Evolutionary conservation across 768 basidiomycete species (phyloP).

Genomic region (Dictyophora rubrovolvata): DNA sequence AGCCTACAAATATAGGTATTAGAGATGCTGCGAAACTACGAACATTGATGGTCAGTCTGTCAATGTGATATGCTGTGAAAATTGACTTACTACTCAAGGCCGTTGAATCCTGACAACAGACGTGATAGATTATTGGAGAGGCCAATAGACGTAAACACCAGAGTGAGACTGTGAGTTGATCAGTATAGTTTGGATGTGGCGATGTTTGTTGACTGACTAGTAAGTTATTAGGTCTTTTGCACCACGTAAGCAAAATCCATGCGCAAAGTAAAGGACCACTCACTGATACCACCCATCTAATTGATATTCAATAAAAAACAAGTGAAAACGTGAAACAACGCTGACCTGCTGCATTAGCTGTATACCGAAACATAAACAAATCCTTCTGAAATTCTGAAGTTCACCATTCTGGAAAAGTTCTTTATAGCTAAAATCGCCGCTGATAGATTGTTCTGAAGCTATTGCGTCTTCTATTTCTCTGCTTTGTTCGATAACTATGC

Average conservation of each 20-base stretch:
- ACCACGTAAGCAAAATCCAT: background rate
- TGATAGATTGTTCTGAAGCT: background rate
- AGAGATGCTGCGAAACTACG: conserved; percentile 1
- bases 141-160: conserved; percentile 7
- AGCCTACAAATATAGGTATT: conserved; percentile 2
- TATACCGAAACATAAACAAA: conserved; percentile 9
- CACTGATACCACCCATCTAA: conserved; percentile 7
- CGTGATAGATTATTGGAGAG: conserved; percentile 6
- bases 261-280: background rate
- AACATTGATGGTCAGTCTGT: background rate
- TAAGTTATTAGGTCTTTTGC: conserved; percentile 3
- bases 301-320: background rate
- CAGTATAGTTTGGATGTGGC: background rate
- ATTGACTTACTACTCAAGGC: conserved; percentile 3
- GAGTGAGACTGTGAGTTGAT: background rate
- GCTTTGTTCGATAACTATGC: conserved; percentile 4
- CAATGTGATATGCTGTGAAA: background rate
- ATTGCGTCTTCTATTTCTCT: conserved; percentile 8
- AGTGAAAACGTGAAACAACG: background rate
- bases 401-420: conserved; percentile 5
- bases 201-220: background rate
- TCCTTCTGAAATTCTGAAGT: conserved; percentile 5
- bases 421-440: conserved; percentile 7
- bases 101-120: conserved; percentile 5
- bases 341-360: conserved; percentile 8